phyloP scores from a whole-genome alignment of 2,329 filamentous ascomycete species.

The Fusarium temperatum region DNA sequence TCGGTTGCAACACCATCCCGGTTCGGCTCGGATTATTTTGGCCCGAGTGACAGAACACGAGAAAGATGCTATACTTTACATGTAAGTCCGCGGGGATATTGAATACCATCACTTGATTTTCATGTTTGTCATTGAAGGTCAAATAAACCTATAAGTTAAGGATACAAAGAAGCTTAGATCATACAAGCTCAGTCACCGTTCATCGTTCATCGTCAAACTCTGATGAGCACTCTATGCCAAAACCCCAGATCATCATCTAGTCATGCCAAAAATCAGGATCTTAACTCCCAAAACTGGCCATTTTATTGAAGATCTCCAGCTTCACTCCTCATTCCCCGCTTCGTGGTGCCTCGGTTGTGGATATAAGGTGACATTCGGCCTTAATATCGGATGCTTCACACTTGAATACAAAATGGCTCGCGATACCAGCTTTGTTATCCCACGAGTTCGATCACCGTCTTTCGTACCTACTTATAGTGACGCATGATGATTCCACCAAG shows the following conservation, averaged over 20 bases:
- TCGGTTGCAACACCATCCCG: background rate
- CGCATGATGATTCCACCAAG: background rate
- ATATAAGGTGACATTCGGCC: background rate
- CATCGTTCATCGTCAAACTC: background rate
- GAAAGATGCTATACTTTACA: background rate
- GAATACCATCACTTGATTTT: background rate
- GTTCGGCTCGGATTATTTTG: background rate
- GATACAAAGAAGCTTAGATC: background rate
- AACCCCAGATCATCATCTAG: background rate
- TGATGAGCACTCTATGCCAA: background rate
- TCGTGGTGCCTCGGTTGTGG: background rate
- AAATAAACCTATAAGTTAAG: accelerated
- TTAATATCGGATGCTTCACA: background rate
- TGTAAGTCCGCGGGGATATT: accelerated
- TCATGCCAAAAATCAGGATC: background rate
- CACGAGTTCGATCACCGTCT: background rate
- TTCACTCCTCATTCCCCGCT: background rate
- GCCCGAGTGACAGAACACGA: background rate
- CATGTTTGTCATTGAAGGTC: background rate
- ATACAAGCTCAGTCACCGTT: background rate
- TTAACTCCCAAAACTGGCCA: background rate
- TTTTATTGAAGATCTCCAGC: background rate
- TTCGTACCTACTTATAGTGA: background rate
- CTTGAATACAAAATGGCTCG: background rate
- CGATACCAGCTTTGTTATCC: background rate